A percentile compares a stretch with the other conserved stretches of the same genome.
Evolutionary conservation across 371 early-diverging fungal species (phyloP).

Genomic region (Mucor indicus): DNA sequence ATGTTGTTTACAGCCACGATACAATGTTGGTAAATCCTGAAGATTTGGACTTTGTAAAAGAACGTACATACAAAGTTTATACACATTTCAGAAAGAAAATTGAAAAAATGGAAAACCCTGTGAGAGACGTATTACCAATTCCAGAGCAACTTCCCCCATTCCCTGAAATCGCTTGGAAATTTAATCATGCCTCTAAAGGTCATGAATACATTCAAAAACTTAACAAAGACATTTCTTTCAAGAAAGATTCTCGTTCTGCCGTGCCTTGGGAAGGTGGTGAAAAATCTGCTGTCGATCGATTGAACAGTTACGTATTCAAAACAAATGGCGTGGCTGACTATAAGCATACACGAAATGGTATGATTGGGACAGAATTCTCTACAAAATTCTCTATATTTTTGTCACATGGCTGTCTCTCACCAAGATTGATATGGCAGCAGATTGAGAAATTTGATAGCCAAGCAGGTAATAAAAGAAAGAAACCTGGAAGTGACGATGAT

Average conservation of each 20-base stretch:
- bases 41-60: slow-evolving; percentile 19
- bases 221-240: slow-evolving; percentile 8
- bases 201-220: background rate
- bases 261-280: slow-evolving; percentile 45
- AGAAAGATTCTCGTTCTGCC: slow-evolving; percentile 24
- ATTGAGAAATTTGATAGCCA: slow-evolving; percentile 7
- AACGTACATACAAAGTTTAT: slow-evolving; percentile 27
- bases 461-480: slow-evolving; percentile 1
- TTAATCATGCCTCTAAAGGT: slow-evolving; percentile 1
- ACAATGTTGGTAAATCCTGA: slow-evolving; percentile 21
- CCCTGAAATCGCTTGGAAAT: slow-evolving; percentile 4
- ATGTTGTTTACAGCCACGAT: slow-evolving; percentile 16
- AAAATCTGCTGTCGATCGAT: slow-evolving; percentile 19
- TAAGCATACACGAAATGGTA: slow-evolving; percentile 46
- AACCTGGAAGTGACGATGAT: slow-evolving; percentile 10
- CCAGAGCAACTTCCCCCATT: slow-evolving; percentile 15
- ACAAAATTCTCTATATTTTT: slow-evolving; percentile 38
- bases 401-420: slow-evolving; percentile 31
- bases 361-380: slow-evolving; percentile 35
- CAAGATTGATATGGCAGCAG: slow-evolving; percentile 26
- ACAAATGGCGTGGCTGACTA: slow-evolving; percentile 24
- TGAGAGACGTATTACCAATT: slow-evolving; percentile 9
- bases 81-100: slow-evolving; percentile 29
- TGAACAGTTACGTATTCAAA: slow-evolving; percentile 30
- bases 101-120: slow-evolving; percentile 23